Conservation (phyloP, 2,329 filamentous ascomycete species). For the Colletotrichum lini region DNA sequence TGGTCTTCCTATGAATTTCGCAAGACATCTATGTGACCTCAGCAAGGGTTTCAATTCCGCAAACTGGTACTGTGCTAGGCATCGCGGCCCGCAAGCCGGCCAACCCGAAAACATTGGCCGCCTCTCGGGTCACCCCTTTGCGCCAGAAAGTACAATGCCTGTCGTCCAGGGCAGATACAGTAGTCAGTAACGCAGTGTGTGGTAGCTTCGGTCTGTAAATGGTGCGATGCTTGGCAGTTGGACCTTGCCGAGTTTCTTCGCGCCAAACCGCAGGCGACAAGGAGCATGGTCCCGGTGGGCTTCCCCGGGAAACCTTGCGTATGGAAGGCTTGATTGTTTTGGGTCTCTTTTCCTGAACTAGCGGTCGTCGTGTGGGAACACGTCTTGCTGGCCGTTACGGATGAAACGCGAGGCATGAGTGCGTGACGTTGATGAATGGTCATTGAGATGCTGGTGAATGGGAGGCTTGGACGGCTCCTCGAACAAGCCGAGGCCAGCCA, state of each 20-base stretch:
- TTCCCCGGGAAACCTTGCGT: not conserved
- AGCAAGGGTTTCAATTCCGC: too few species aligned
- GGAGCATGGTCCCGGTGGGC: not conserved
- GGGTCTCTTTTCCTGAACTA: conserved; percentile 2
- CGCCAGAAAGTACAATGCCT: too few species aligned
- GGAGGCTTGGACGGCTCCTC: not conserved
- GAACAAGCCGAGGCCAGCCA: not conserved
- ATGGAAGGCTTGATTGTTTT: not conserved
- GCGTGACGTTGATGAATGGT: too few species aligned
- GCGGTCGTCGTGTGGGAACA: not conserved
- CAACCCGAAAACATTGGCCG: not conserved
- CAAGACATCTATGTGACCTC: too few species aligned
- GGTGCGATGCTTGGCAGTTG: conserved; percentile 6
- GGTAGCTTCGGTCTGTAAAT: not conserved
- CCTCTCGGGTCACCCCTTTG: not conserved
- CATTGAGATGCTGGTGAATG: too few species aligned
- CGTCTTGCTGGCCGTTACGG: not conserved
- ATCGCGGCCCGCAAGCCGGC: conserved; percentile 9
- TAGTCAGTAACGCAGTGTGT: too few species aligned
- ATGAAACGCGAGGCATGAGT: not conserved
- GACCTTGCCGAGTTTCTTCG: not conserved
- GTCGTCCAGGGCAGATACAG: too few species aligned
- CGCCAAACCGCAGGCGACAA: not conserved
- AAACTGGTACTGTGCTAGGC: not conserved
- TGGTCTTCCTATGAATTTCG: too few species aligned